Conservation (phyloP, 139 green algal genomes). For the Zygnema cylindricum region DNA sequence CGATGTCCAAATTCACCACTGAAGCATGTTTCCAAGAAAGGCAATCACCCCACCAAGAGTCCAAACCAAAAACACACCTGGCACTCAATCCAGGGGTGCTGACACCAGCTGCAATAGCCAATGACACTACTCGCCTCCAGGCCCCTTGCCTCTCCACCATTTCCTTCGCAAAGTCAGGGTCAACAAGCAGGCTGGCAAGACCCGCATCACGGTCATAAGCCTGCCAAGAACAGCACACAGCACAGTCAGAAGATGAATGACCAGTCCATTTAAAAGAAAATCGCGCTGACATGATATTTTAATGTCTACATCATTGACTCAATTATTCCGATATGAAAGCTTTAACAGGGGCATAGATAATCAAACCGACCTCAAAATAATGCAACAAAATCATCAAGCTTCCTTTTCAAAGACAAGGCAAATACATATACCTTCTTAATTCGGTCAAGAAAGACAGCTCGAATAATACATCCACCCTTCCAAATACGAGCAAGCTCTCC, state of each 20-base stretch:
- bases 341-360: too few species aligned
- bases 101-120: conserved; percentile 73
- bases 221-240: conserved; percentile 73
- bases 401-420: too few species aligned
- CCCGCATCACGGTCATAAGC: conserved; percentile 83
- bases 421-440: conserved; percentile 76
- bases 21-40: too few species aligned
- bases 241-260: too few species aligned
- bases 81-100: conserved; percentile 83
- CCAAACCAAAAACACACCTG: conserved; percentile 65
- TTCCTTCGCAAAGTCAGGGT: conserved; percentile 85
- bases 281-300: too few species aligned
- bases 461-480: conserved; percentile 99
- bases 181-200: conserved; percentile 87
- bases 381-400: too few species aligned
- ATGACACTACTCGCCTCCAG: conserved; percentile 86
- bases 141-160: conserved; percentile 77
- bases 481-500: conserved; percentile 90
- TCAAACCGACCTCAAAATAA: too few species aligned
- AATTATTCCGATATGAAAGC: too few species aligned
- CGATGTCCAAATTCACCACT: too few species aligned
- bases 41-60: too few species aligned
- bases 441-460: conserved; percentile 92
- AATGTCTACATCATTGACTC: too few species aligned
- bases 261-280: too few species aligned